phyloP scores from a whole-genome alignment of 2,329 filamentous ascomycete genomes.

The Alternaria ethzedia region DNA sequence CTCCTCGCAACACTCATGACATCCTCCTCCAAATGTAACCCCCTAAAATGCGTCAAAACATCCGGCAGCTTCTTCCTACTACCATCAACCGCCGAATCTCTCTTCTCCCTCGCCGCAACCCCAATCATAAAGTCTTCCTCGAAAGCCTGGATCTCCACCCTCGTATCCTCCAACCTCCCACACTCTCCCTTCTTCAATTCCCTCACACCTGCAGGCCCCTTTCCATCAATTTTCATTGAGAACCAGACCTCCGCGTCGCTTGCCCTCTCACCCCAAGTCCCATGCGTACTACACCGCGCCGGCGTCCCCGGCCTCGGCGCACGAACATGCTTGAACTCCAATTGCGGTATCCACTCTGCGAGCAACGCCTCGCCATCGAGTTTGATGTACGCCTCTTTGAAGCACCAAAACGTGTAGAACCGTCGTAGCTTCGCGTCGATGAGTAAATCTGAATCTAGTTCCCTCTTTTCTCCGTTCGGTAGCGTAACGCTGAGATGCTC shows the following conservation, averaged over 20 bases:
- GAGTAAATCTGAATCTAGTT: slow-evolving; percentile 54
- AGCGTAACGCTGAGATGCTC: slow-evolving; percentile 49
- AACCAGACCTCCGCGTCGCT: slow-evolving; percentile 60
- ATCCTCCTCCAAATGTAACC: slow-evolving; percentile 57
- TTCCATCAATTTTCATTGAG: slow-evolving; percentile 44
- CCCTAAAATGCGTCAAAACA: slow-evolving; percentile 50
- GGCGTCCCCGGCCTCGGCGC: slow-evolving; percentile 53
- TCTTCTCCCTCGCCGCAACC: slow-evolving; percentile 54
- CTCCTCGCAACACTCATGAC: slow-evolving; percentile 35
- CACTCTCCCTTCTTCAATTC: slow-evolving; percentile 11
- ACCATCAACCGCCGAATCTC: slow-evolving; percentile 1
- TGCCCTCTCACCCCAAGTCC: slow-evolving; percentile 55
- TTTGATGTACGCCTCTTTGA: slow-evolving; percentile 83
- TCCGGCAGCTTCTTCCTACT: slow-evolving; percentile 42
- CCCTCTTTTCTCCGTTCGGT: slow-evolving; percentile 42
- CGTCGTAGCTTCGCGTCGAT: slow-evolving; percentile 68
- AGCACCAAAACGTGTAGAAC: slow-evolving; percentile 81
- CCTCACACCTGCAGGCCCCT: slow-evolving; percentile 8
- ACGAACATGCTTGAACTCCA: slow-evolving; percentile 71
- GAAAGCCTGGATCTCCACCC: slow-evolving; percentile 64
- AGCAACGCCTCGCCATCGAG: slow-evolving; percentile 80
- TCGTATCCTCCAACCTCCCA: slow-evolving; percentile 56
- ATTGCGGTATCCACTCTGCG: slow-evolving; percentile 72
- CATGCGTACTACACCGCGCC: slow-evolving; percentile 52
- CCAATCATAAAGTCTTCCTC: slow-evolving; percentile 66